A percentile compares a stretch with the other conserved stretches of the same genome.
phyloP scores from a whole-genome alignment of 2,329 filamentous ascomycete genomes.

The Neodidymelliopsis sp. region DNA sequence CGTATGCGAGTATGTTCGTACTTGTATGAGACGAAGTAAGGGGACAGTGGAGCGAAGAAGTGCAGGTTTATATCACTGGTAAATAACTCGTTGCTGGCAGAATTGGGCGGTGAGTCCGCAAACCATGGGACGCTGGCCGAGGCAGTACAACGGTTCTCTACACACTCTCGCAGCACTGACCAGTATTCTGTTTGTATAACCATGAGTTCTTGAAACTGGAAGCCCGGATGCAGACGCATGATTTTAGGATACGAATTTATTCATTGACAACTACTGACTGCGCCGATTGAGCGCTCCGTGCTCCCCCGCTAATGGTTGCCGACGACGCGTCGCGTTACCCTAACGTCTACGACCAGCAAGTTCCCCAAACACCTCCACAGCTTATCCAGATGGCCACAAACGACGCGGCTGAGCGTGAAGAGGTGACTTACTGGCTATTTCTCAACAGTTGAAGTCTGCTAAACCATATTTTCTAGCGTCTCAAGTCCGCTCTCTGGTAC shows the following conservation, averaged over 20 bases:
- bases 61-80: background rate
- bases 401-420: constrained; percentile 40
- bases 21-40: constrained; percentile 3
- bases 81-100: constrained; percentile 8
- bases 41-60: background rate
- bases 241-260: no score
- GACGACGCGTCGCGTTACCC: constrained; percentile 31
- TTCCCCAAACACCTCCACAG: background rate
- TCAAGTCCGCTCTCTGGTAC: constrained; percentile 54
- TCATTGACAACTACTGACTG: background rate
- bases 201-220: no score
- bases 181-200: no score
- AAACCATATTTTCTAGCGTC: constrained; percentile 51
- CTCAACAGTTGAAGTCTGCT: background rate
- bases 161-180: no score
- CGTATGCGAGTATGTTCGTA: constrained; percentile 11
- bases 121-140: background rate
- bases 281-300: constrained; percentile 6
- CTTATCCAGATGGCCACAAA: constrained; percentile 26
- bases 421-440: constrained; percentile 24
- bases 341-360: constrained; percentile 2
- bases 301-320: constrained; percentile 26
- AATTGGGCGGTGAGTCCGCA: constrained; percentile 1
- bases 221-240: no score
- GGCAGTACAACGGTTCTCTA: no score